Percentiles rank a stretch among this genome's conserved stretches.
phyloP scores from a whole-genome alignment of 257 asterid species.

The Lycium ferocissimum region DNA sequence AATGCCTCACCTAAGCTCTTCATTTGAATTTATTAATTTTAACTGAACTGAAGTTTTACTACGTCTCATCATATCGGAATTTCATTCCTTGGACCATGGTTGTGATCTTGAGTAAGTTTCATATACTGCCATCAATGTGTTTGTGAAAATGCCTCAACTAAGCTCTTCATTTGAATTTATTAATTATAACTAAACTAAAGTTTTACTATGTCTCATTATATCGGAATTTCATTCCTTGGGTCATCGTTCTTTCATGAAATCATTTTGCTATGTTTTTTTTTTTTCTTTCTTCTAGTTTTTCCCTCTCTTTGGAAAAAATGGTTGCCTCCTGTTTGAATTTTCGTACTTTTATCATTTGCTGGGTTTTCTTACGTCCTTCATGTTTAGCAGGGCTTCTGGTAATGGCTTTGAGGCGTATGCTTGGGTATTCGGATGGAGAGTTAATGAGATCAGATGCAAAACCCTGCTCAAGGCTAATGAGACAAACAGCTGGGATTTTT shows the following conservation, averaged over 20 bases:
- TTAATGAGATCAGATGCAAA: slow-evolving; percentile 89
- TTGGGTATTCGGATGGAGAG: slow-evolving; percentile 87
- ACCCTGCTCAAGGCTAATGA: slow-evolving; percentile 81
- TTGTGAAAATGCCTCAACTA: background rate
- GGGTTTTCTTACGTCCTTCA: background rate
- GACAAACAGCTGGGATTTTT: slow-evolving; percentile 86
- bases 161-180: background rate
- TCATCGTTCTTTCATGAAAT: background rate
- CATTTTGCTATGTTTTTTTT: background rate
- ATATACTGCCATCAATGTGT: background rate
- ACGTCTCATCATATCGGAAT: background rate
- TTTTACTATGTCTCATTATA: background rate
- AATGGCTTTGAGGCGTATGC: slow-evolving; percentile 82
- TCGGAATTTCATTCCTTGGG: background rate
- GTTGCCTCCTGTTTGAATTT: background rate
- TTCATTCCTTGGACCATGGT: background rate
- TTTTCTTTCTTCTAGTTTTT: no score
- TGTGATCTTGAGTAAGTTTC: background rate
- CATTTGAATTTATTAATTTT: background rate
- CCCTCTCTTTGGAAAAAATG: background rate
- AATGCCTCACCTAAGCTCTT: background rate
- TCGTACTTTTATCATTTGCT: background rate
- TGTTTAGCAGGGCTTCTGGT: slow-evolving; percentile 20
- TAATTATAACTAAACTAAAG: background rate
- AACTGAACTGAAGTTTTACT: no score